phyloP scores from a whole-genome alignment of 805 yeast species.

The Cyberlindnera petersonii region DNA sequence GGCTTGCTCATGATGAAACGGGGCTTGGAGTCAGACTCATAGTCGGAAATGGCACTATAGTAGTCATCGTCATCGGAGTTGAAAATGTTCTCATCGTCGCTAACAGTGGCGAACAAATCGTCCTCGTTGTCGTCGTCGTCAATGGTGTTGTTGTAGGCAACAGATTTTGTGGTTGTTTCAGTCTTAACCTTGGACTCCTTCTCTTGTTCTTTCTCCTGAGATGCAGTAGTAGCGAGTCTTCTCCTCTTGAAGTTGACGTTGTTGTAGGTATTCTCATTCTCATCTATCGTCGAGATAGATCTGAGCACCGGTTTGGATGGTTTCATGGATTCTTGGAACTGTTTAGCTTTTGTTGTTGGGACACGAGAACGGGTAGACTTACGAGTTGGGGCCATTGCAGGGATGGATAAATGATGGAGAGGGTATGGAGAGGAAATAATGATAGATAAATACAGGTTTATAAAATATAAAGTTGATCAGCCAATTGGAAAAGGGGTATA shows the following conservation, averaged over 20 bases:
- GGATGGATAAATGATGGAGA: not conserved
- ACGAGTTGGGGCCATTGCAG: constrained; percentile 25
- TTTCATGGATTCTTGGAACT: constrained; percentile 16
- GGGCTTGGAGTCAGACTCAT: constrained; percentile 20
- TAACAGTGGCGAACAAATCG: constrained; percentile 12
- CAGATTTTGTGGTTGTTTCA: not conserved
- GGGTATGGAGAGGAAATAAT: not conserved
- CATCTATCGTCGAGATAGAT: constrained; percentile 29
- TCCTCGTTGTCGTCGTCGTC: constrained; percentile 20
- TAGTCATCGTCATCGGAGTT: constrained; percentile 28
- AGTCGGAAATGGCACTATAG: constrained; percentile 26
- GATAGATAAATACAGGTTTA: too few species aligned
- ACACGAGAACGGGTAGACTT: constrained; percentile 27
- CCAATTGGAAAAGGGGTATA: not conserved
- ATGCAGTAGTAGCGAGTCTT: constrained; percentile 15
- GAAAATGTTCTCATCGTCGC: constrained; percentile 26
- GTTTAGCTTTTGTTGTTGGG: constrained; percentile 29
- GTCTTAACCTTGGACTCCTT: not conserved
- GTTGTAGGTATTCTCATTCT: constrained; percentile 28
- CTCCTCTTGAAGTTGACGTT: constrained; percentile 27
- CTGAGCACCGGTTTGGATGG: constrained; percentile 27
- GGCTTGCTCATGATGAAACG: constrained; percentile 17
- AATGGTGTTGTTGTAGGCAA: constrained; percentile 7
- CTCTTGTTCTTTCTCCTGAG: constrained; percentile 4
- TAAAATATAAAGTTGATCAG: too few species aligned